A percentile compares a stretch with the other conserved stretches of the same genome.
These are phyloP conservation scores for Protomyces macrosporus DNA, from an alignment of 1,139 yeast species.

Conservation along the genomic window DNA sequence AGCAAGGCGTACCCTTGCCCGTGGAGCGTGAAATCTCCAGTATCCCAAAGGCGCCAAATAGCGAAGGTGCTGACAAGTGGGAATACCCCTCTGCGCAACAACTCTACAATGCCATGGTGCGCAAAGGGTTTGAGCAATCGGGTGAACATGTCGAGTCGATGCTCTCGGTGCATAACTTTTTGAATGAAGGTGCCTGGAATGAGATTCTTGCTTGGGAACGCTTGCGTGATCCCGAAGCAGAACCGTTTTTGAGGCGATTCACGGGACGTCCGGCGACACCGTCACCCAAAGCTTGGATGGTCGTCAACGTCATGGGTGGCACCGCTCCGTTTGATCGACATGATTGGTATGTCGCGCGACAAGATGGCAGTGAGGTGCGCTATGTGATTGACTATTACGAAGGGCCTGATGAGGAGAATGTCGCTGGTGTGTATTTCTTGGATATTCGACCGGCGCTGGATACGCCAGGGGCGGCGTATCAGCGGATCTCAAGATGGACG, in stretches of 20 bases:
- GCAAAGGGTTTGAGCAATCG: constrained; percentile 79
- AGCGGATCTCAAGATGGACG: constrained; percentile 20
- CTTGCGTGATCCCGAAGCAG: constrained; percentile 45
- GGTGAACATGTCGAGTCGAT: constrained; percentile 94
- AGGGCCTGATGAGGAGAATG: constrained; percentile 84
- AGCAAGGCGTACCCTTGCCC: constrained; percentile 71
- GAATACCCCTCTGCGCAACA: constrained; percentile 99
- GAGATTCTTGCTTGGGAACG: constrained; percentile 88
- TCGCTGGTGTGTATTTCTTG: constrained; percentile 83
- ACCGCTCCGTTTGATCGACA: constrained; percentile 96
- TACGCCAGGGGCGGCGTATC: constrained; percentile 28
- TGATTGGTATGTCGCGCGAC: constrained; percentile 93
- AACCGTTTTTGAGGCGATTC: constrained; percentile 75
- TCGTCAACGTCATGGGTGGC: constrained; percentile 55
- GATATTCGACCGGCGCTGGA: constrained; percentile 97
- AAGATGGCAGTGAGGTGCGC: constrained; percentile 52
- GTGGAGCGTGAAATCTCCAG: constrained; percentile 77
- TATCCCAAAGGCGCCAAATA: constrained; percentile 66
- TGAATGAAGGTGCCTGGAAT: constrained; percentile 97
- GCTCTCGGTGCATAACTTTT: constrained; percentile 95
- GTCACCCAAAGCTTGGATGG: constrained; percentile 80
- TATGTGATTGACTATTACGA: constrained; percentile 92
- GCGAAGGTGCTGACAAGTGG: constrained; percentile 61
- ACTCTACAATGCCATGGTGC: constrained; percentile 94
- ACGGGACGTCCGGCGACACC: constrained; percentile 87